phyloP scores from a whole-genome alignment of 1,284 basidiomycete species.

The Apiotrichum veenhuisii region DNA sequence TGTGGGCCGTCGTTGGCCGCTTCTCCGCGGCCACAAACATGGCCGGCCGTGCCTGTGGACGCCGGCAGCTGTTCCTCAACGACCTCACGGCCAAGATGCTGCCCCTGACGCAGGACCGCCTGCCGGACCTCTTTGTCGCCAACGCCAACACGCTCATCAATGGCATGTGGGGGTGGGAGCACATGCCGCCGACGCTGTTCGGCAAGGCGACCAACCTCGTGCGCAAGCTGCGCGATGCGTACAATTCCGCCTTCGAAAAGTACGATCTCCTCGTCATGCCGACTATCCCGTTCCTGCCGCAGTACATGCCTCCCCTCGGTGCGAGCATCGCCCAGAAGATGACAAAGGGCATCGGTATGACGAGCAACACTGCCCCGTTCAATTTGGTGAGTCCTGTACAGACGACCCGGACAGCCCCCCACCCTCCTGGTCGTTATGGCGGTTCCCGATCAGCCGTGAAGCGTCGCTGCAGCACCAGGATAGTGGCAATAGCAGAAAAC shows the following conservation, averaged over 20 bases:
- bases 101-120: conserved; percentile 52
- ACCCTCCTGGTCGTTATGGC: no score
- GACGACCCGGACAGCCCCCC: no score
- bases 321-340: conserved; percentile 19
- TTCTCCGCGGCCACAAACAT: conserved; percentile 32
- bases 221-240: conserved; percentile 51
- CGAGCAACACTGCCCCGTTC: conserved; percentile 33
- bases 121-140: conserved; percentile 35
- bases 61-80: conserved; percentile 49
- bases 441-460: no score
- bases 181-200: conserved; percentile 25
- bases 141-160: conserved; percentile 15
- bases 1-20: conserved; percentile 29
- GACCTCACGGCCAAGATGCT: conserved; percentile 48
- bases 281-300: conserved; percentile 39
- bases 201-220: conserved; percentile 37
- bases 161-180: conserved; percentile 27
- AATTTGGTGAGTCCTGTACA: conserved; percentile 31
- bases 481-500: no score
- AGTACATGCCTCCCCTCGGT: conserved; percentile 11
- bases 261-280: conserved; percentile 55
- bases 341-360: conserved; percentile 24
- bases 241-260: conserved; percentile 46
- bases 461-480: no score
- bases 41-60: conserved; percentile 37